These are phyloP conservation scores for Fusarium buxicola DNA, from an alignment of 2,329 filamentous ascomycete genomes.

Conservation along the genomic window DNA sequence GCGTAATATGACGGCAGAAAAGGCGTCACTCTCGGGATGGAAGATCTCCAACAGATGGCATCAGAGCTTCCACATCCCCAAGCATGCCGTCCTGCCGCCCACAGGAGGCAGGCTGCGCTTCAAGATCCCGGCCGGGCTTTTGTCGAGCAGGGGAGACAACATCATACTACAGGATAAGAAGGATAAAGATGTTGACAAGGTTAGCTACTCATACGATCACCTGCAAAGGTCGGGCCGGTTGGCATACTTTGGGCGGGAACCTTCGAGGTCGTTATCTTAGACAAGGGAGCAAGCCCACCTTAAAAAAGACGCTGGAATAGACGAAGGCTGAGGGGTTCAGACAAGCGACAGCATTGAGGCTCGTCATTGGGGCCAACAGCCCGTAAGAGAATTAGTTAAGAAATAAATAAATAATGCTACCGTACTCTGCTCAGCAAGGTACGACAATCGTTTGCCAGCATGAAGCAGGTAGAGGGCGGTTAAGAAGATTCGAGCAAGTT, in stretches of 20 bases:
- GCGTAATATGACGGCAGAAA: not conserved
- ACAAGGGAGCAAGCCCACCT: not conserved
- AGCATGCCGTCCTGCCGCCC: not conserved
- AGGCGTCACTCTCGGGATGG: not conserved
- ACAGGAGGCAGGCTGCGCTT: not conserved
- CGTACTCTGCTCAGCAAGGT: not conserved
- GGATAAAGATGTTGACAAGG: not conserved
- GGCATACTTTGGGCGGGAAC: conserved; percentile 4
- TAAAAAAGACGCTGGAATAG: not conserved
- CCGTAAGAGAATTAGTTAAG: too few species aligned
- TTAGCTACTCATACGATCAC: not conserved
- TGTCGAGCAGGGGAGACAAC: not conserved
- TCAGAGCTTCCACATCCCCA: not conserved
- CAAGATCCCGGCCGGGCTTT: not conserved
- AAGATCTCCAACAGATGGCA: not conserved
- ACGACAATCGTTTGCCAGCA: too few species aligned
- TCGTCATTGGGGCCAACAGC: too few species aligned
- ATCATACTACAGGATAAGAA: not conserved
- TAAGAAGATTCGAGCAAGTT: not conserved
- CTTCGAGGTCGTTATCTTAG: not conserved
- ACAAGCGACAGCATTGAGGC: too few species aligned
- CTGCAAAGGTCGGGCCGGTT: not conserved
- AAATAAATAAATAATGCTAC: not conserved
- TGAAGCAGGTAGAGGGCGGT: not conserved
- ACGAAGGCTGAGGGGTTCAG: too few species aligned